Base-by-base conservation (phyloP, 2,329 filamentous ascomycete genomes). In the Chrysoporthe puriensis region DNA sequence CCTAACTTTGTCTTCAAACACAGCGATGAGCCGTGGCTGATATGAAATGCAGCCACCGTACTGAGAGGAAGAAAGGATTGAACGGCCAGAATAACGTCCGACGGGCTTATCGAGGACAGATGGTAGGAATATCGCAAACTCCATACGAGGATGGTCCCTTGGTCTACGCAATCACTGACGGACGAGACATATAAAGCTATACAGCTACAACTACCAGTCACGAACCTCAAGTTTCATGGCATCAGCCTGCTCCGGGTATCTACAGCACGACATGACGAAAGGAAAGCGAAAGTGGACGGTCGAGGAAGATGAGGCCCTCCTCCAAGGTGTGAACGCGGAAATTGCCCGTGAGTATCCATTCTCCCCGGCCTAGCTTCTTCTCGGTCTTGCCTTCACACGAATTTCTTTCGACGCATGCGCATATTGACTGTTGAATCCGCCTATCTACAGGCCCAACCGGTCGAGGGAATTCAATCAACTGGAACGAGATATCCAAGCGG, bases 241-340 rank as follows among this genome's bases (percentile, higher is more conserved):
- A 32, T 6, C 26, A 21, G 21, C 26, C 50, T 32, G n/a, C 26
- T 54, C 50, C 14, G 26, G 13, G 50, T 14, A 48, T 18, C 18
- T 21, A 32, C 59, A 36, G 14, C 40, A 46, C 43, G 21, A 34
- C 21, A 61, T 48, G 42, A 46, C 43, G 26, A 61, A 61, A 43
- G 42, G 16, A 42, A 61, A 61, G 43, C 43, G 59, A 26, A 61
- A 61, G 59, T 61, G 59, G 59, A 61, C 59, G 16, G 32, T 46
- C 5, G 59, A 61, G 13, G 59, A 61, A 32, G 59, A 61, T 32
- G 43, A 61, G 42, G 59, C 59, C 21, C 59, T 61, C 5, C 59
- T 61, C 18, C 42, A 46, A 61, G 59, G 59, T 42, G 14, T 61
- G 21, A 43, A 61, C n/a, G 59, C 59, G 11, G 59, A 61, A 21